Evolutionary conservation across 1,139 yeast species (phyloP), one percentile per base, ranked within the genome.

Genomic region (Yamadazyma taylorii): DNA sequence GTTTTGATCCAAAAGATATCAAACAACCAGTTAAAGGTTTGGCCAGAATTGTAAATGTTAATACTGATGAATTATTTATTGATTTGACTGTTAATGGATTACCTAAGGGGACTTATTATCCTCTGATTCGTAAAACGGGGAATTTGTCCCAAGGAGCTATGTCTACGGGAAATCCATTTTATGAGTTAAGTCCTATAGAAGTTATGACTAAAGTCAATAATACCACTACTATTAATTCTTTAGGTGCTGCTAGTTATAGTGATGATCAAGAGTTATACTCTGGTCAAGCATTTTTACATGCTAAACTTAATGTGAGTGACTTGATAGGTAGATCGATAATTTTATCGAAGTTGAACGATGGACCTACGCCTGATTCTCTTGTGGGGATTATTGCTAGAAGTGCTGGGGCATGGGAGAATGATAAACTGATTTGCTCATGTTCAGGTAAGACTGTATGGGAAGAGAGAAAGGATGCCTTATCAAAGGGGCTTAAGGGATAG

Each of bases 361-460:
- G 63, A 32, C 66, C 72, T 2, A 49, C 66, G 30, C 39, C 57
- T 4, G 75, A 69, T 38, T 75, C 82, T 5, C 67, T 81, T 35
- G 86, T 79, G 34, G 97, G 97, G 17, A 95, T 92, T 21, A 79
- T 92, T 57, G 97, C 97, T 2, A 77, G 97, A 55, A 85, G 95
- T 52, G 97, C 98, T 1, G 98, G 98, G 10, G 85, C 81, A 13
- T 92, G 97, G 97, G 96, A 92, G 55, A 92, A 92, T 61, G 86
- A 85, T 53, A 92, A 92, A 61, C 81, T 82, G 46, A 95, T 92
- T 1, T 92, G 98, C 61, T 83, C 94, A 30, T 92, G 98, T 58
- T 81, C 94, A 19, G 98, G 98, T 9, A 88, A 89, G 68, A 87
- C 96, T 1, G 80, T 90, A 19, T 92, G 98, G 98, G 89, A 92